Conservation (phyloP, 2,329 filamentous ascomycete species). For the Talaromyces funiculosus region DNA sequence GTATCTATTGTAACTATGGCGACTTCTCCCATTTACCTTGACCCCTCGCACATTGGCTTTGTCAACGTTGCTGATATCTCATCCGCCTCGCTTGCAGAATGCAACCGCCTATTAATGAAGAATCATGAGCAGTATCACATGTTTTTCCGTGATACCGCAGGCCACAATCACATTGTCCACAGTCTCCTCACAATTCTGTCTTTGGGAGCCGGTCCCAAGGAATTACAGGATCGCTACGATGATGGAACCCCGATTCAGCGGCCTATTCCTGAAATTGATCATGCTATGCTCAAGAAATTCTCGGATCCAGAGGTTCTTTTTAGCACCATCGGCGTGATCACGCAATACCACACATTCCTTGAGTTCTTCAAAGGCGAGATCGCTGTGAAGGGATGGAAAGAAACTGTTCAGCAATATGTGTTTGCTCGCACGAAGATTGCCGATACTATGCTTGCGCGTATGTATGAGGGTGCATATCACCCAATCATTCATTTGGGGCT, state of each 20-base stretch:
- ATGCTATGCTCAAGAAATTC: slow-evolving; percentile 18
- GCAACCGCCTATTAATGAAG: slow-evolving; percentile 8
- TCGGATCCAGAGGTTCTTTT: slow-evolving; percentile 14
- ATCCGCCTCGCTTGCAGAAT: neutral
- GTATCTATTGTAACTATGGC: neutral
- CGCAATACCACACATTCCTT: slow-evolving; percentile 62
- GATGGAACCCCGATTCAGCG: slow-evolving; percentile 23
- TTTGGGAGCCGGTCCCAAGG: slow-evolving; percentile 22
- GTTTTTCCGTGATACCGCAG: slow-evolving; percentile 24
- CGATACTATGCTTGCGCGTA: slow-evolving; percentile 58
- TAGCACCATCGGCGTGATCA: slow-evolving; percentile 30
- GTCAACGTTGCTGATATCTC: neutral
- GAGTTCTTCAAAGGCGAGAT: slow-evolving; percentile 70
- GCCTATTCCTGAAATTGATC: slow-evolving; percentile 21
- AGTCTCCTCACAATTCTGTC: slow-evolving; percentile 25
- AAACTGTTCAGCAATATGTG: slow-evolving; percentile 56
- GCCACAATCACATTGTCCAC: slow-evolving; percentile 28
- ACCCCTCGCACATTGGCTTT: neutral
- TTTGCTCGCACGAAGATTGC: slow-evolving; percentile 57
- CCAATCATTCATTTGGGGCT: slow-evolving; percentile 79
- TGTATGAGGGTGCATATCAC: slow-evolving; percentile 59
- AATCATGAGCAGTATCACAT: slow-evolving; percentile 30
- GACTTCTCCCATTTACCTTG: neutral
- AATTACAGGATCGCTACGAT: slow-evolving; percentile 25
- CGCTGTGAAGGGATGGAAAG: slow-evolving; percentile 52